phyloP scores from a whole-genome alignment of 441 rosid species.

The Eutrema salsugineum region DNA sequence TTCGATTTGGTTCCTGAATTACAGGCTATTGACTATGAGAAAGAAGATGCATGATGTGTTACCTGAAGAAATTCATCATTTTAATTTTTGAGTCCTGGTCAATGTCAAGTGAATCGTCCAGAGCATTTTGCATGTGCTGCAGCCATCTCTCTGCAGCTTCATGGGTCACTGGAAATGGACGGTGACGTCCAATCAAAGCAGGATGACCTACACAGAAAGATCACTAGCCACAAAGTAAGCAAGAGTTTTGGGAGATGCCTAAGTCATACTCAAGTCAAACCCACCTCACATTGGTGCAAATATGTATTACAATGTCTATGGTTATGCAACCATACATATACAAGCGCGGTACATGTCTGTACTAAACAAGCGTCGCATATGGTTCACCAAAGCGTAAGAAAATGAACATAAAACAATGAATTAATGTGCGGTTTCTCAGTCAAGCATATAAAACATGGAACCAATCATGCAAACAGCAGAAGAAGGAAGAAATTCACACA shows the following conservation, averaged over 20 bases:
- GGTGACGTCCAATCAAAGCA: slow-evolving; percentile 83
- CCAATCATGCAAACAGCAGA: neutral
- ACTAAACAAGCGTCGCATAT: no score
- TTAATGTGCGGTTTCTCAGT: neutral
- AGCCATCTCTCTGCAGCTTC: slow-evolving; percentile 95
- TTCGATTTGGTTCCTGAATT: neutral
- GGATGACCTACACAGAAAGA: slow-evolving; percentile 64
- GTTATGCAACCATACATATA: neutral
- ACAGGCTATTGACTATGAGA: neutral
- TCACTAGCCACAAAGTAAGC: neutral
- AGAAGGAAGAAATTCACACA: neutral
- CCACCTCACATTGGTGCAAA: neutral
- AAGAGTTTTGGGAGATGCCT: neutral
- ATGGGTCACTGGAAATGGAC: slow-evolving; percentile 85
- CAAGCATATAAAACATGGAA: neutral
- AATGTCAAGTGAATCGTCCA: slow-evolving; percentile 59
- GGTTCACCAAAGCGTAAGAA: neutral
- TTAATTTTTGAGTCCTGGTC: slow-evolving; percentile 68
- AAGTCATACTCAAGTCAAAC: slow-evolving; percentile 10
- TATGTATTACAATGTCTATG: neutral
- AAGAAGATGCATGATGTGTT: neutral
- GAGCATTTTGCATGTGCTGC: slow-evolving; percentile 79
- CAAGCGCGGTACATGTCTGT: neutral
- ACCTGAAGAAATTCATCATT: slow-evolving; percentile 95
- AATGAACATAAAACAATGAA: neutral